Evolutionary conservation across 805 yeast species (phyloP).

Genomic region (Teunomyces barrocoloradensis): DNA sequence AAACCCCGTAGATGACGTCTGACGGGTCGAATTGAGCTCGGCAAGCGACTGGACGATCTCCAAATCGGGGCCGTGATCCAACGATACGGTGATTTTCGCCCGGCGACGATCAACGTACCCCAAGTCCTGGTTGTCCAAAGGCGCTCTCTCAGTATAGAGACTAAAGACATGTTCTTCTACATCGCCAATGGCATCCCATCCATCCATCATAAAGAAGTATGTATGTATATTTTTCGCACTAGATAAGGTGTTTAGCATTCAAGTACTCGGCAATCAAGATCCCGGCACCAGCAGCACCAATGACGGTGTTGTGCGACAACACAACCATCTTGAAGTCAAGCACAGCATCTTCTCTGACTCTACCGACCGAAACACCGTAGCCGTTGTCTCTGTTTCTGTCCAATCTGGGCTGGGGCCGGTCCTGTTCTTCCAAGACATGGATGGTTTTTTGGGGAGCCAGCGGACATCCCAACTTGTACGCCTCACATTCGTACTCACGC

Average conservation of each 20-base stretch:
- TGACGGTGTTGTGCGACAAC: conserved; percentile 94
- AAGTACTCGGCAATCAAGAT: conserved; percentile 90
- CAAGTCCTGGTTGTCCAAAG: conserved; percentile 25
- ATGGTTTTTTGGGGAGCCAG: conserved; percentile 94
- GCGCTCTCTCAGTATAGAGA: conserved; percentile 26
- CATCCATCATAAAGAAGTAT: neutral
- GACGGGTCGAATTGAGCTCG: conserved; percentile 28
- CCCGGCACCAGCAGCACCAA: conserved; percentile 99
- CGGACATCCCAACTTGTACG: conserved; percentile 71
- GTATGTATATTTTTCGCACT: conserved; percentile 12
- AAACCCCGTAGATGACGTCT: conserved; percentile 57
- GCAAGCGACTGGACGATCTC: conserved; percentile 33
- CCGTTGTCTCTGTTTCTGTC: conserved; percentile 96
- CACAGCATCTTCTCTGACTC: conserved; percentile 90
- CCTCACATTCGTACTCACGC: conserved; percentile 78
- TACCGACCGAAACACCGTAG: conserved; percentile 91
- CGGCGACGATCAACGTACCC: conserved; percentile 35
- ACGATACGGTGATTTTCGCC: conserved; percentile 20
- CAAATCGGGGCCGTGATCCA: conserved; percentile 24
- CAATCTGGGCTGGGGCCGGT: conserved; percentile 96
- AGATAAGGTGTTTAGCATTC: conserved; percentile 71
- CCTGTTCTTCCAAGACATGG: conserved; percentile 84
- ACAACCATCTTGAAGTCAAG: conserved; percentile 95
- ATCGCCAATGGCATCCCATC: conserved; percentile 21
- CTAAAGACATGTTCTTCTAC: conserved; percentile 32